Conservation (phyloP, 2,329 filamentous ascomycete genomes). For the Fusarium phyllophilum region DNA sequence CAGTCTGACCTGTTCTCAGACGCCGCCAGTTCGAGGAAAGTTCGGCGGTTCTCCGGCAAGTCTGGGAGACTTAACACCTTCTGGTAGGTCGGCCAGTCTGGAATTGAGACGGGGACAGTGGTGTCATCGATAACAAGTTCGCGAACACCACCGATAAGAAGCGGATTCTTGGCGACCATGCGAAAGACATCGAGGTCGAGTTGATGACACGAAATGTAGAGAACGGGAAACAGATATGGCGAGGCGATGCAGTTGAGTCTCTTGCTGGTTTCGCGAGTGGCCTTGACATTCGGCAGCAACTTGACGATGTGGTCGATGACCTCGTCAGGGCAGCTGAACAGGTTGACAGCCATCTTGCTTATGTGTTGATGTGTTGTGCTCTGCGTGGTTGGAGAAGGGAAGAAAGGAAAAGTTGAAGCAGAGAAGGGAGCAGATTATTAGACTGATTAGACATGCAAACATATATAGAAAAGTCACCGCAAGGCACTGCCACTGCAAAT, state of each 20-base stretch:
- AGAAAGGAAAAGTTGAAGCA: no score
- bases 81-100: no score
- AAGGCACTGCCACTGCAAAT: not conserved
- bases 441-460: rapidly evolving
- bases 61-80: no score
- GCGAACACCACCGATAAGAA: not conserved
- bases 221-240: not conserved
- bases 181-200: constrained; percentile 14
- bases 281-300: not conserved
- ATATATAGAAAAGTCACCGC: not conserved
- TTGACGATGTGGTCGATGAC: not conserved
- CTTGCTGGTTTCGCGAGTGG: not conserved
- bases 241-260: not conserved
- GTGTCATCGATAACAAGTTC: constrained; percentile 27
- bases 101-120: not conserved
- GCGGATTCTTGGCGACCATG: not conserved
- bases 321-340: not conserved
- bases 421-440: no score
- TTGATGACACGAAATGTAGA: constrained; percentile 19
- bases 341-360: no score
- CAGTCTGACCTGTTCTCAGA: no score
- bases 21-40: no score
- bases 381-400: no score
- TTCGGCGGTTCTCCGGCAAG: no score
- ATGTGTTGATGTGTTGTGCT: no score